phyloP scores from a whole-genome alignment of 345 rosid species.

The Murraya paniculata region DNA sequence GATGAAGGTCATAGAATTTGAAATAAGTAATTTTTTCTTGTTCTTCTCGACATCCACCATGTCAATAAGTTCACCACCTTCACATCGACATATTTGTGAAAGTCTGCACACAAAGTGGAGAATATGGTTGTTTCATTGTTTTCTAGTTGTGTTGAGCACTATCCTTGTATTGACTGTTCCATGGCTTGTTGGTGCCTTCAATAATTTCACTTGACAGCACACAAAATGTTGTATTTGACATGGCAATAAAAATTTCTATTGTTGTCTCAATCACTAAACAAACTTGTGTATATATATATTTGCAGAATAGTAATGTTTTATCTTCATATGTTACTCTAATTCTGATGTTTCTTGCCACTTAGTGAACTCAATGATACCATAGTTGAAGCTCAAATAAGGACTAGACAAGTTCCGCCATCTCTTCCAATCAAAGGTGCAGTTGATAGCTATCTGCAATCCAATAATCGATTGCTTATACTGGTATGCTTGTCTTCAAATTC shows the following conservation, averaged over 20 bases:
- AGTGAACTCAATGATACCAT: constrained; percentile 64
- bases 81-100: background rate
- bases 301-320: background rate
- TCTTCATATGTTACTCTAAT: background rate
- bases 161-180: background rate
- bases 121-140: background rate
- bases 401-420: constrained; percentile 44
- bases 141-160: background rate
- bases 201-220: background rate
- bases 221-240: background rate
- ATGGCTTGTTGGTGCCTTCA: background rate
- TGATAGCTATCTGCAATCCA: constrained; percentile 33
- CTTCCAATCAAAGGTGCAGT: constrained; percentile 45
- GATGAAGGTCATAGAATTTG: background rate
- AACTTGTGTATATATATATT: background rate
- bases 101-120: background rate
- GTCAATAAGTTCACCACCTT: background rate
- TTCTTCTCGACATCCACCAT: background rate
- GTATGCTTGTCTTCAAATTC: constrained; percentile 18
- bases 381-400: constrained; percentile 57
- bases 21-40: background rate
- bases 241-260: background rate
- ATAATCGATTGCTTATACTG: constrained; percentile 51
- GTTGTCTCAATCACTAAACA: background rate
- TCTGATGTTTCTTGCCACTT: background rate